Conservation (phyloP, 148 eudicot species). For the Cornus kousa region DNA sequence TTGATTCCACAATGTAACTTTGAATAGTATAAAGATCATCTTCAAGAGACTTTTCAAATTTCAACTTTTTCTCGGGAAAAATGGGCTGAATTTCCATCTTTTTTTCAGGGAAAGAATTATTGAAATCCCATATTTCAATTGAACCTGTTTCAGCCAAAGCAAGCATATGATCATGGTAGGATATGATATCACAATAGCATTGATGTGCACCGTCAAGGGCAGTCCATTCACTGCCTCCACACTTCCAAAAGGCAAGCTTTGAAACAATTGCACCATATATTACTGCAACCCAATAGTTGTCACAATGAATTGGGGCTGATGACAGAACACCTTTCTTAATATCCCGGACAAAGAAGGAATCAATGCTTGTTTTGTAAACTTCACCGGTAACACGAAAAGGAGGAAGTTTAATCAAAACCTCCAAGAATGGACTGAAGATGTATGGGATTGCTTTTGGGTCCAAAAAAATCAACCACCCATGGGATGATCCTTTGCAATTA, state of each 20-base stretch:
- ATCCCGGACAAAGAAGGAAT: no score
- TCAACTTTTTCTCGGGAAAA: neutral
- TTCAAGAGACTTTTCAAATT: neutral
- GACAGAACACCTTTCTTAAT: no score
- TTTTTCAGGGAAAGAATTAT: neutral
- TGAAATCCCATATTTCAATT: constrained; percentile 16
- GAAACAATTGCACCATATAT: neutral
- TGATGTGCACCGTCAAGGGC: neutral
- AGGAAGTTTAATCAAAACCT: neutral
- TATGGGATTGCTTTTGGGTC: neutral
- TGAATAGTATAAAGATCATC: neutral
- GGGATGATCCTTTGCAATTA: neutral
- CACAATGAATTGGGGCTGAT: no score
- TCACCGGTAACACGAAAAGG: no score
- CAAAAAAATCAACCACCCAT: neutral
- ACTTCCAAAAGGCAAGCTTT: neutral
- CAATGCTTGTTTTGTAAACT: no score
- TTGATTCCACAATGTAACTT: constrained; percentile 10
- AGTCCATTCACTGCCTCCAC: constrained; percentile 5
- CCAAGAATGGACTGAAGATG: constrained; percentile 7
- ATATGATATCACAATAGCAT: no score
- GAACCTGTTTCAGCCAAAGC: neutral
- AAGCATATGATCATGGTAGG: no score
- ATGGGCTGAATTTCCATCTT: neutral
- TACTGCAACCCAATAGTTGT: no score